Evolutionary conservation across 768 basidiomycete genomes (phyloP), one percentile per base, ranked within the genome.

Genomic region (Agrocybe pediades): DNA sequence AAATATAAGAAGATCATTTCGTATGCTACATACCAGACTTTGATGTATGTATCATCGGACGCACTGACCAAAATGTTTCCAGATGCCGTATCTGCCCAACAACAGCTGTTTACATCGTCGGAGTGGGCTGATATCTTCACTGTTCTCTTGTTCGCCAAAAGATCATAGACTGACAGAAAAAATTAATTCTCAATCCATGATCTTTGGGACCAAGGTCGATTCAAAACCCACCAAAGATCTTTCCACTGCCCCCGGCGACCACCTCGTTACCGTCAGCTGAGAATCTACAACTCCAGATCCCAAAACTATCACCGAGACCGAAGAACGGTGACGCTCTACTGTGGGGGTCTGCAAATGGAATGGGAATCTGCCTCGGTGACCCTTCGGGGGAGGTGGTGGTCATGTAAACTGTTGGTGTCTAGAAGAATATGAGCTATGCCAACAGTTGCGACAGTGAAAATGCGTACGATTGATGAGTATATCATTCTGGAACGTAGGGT

Each of bases 181-280:
- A 17, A 46, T 27, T 36, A 4, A 36, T 36, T 4, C 33, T 27
- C 6, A 51, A 26, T 20, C 51, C 19, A 47, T 55, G 17, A 44
- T 39, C 46, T 26, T 29, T 19, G 47, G 51, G 54, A 45, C 4
- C 20, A 33, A 16, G 3, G 21, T 30, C 45, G 33, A 61, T 23
- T n/a, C n/a, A 19, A 29, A 20, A 20, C 24, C 62, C 36, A 69
- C 89, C 89, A 63, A 90, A 90, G 23, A 92, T 84, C 30, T 87
- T 85, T 8, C 90, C 90, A 33, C 82, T 86, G 2, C 92, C 95
- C 11, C 96, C 96, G 24, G 96, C 96, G 41, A 99, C 83, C 17
- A 98, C 86, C 70, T 99, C 97, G 43, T 89, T 92, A 0, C 94
- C 95, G 62, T 98, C 96, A 6, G 95, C 93, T 29, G 95, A 98